These are phyloP conservation scores for Apiospora pterosperma DNA, from an alignment of 2,329 filamentous ascomycete species.

Conservation along the genomic window DNA sequence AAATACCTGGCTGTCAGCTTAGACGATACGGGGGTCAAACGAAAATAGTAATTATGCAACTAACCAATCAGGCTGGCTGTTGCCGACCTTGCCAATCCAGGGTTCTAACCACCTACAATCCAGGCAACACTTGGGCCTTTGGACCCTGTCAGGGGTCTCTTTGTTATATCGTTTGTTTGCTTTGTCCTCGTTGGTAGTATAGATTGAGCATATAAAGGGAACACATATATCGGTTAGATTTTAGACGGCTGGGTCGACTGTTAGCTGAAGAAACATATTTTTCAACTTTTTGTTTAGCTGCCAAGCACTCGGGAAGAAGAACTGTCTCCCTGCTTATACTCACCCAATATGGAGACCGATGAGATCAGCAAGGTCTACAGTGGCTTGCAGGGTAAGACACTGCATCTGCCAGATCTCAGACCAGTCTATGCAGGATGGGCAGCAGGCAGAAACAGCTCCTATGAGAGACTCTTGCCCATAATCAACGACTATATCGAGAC, in stretches of 20 bases:
- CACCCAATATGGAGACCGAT: not conserved
- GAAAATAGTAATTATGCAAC: not conserved
- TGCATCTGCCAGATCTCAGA: constrained; percentile 15
- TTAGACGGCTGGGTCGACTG: not conserved
- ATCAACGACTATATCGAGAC: constrained; percentile 14
- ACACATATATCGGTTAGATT: not conserved
- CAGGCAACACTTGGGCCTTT: no score
- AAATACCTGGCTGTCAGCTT: no score
- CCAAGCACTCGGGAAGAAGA: no score
- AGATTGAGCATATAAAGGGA: not conserved
- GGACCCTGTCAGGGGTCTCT: no score
- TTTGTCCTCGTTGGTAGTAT: no score
- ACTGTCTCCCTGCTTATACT: no score
- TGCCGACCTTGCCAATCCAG: no score
- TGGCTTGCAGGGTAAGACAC: constrained; percentile 5
- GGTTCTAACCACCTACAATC: not conserved
- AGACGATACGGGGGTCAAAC: not conserved
- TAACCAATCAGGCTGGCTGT: not conserved
- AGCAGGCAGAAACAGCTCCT: constrained; percentile 12
- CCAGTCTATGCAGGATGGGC: constrained; percentile 15
- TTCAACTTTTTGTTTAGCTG: no score
- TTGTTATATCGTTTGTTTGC: no score
- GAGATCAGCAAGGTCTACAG: not conserved
- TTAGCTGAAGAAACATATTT: no score
- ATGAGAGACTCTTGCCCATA: constrained; percentile 10